A percentile compares a stretch with the other conserved stretches of the same genome.
phyloP scores from a whole-genome alignment of 371 early-diverging fungal genomes.

The Actinomortierella ambigua region DNA sequence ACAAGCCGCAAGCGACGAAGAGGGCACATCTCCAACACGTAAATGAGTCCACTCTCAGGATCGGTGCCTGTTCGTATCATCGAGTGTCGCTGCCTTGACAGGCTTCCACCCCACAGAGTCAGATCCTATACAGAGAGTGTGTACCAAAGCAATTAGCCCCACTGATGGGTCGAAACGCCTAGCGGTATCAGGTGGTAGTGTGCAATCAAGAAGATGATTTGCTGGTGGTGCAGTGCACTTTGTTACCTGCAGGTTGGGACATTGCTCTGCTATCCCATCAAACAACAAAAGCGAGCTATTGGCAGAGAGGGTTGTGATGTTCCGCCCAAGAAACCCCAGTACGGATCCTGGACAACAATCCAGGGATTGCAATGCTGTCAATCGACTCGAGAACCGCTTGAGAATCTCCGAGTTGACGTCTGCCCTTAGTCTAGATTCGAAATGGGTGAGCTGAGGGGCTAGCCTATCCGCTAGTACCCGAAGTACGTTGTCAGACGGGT shows the following conservation, averaged over 20 bases:
- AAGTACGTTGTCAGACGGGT: conserved; percentile 16
- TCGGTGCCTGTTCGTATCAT: conserved; percentile 11
- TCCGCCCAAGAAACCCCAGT: conserved; percentile 15
- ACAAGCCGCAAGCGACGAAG: conserved; percentile 22
- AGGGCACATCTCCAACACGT: conserved; percentile 26
- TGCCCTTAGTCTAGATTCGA: conserved; percentile 22
- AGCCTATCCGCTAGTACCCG: conserved; percentile 10
- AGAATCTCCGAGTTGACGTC: conserved; percentile 9
- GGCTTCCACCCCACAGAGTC: conserved; percentile 26
- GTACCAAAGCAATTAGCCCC: no score
- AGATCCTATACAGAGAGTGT: no score
- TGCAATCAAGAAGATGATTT: no score
- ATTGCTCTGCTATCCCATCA: conserved; percentile 16
- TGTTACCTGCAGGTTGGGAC: conserved; percentile 24
- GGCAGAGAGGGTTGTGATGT: conserved; percentile 28
- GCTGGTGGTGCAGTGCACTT: no score
- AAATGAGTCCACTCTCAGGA: conserved; percentile 19
- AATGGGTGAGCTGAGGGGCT: conserved; percentile 19
- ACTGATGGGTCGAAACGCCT: no score
- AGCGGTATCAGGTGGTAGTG: no score
- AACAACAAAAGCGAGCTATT: conserved; percentile 24
- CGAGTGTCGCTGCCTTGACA: no score
- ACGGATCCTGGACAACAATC: conserved; percentile 26
- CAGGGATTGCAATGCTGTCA: conserved; percentile 12
- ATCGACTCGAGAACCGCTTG: conserved; percentile 8